A percentile compares a stretch with the other conserved stretches of the same genome.
These are phyloP conservation scores for Closterium sp. DNA, from an alignment of 139 green algal genomes.

Conservation along the genomic window DNA sequence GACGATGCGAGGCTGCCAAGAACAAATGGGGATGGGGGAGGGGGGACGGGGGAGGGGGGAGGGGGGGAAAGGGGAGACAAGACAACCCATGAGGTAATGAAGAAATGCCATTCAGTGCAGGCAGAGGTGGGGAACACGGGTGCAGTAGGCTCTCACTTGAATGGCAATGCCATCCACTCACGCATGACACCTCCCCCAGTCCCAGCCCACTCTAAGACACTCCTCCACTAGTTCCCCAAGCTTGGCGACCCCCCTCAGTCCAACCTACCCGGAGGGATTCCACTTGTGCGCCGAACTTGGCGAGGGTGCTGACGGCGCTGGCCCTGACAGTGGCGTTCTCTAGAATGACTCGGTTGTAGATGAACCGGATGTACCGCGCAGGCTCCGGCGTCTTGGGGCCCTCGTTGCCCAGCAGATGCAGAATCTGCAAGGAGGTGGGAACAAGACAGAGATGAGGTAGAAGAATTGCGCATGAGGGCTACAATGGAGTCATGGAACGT, in stretches of 20 bases:
- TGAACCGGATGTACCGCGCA: constrained; percentile 76
- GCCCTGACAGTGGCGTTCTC: constrained; percentile 98
- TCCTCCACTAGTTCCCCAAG: too few relatives aligned
- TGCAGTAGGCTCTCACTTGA: neutral
- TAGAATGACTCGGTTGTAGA: constrained; percentile 99
- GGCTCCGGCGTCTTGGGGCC: constrained; percentile 69
- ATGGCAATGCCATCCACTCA: neutral
- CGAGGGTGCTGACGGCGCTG: constrained; percentile 83
- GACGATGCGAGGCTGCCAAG: constrained; percentile 66
- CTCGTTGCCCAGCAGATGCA: constrained; percentile 89
- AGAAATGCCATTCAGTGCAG: too few relatives aligned
- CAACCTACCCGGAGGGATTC: constrained; percentile 9
- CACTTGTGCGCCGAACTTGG: constrained; percentile 78
- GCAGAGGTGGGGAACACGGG: too few relatives aligned
- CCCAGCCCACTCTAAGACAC: neutral
- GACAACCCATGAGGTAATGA: too few relatives aligned
- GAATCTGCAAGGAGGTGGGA: constrained; percentile 68
- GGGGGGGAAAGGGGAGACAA: neutral
- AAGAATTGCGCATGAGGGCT: neutral
- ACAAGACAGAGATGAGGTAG: neutral
- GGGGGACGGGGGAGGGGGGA: neutral
- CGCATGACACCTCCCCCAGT: neutral
- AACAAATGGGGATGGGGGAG: neutral
- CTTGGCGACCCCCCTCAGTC: too few relatives aligned
- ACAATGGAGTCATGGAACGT: too few relatives aligned